phyloP scores from a whole-genome alignment of 495 filamentous ascomycete species.

The Sordaria brevicollis region DNA sequence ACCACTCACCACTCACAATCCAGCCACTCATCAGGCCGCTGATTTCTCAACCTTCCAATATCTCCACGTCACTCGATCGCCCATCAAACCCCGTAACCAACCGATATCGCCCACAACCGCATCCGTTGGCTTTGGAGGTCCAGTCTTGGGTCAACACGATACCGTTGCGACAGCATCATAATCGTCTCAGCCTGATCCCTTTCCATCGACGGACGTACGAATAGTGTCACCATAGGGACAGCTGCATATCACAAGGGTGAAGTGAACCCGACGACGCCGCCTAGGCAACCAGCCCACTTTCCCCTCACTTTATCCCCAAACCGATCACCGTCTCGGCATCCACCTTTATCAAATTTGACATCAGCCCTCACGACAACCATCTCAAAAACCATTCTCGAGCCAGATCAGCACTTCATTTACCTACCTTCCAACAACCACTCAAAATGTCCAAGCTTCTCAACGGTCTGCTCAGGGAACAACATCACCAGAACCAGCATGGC shows the following conservation, averaged over 20 bases:
- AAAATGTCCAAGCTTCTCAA: background rate
- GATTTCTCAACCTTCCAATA: background rate
- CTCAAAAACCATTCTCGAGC: background rate
- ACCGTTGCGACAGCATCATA: background rate
- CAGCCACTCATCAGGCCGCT: background rate
- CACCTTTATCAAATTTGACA: background rate
- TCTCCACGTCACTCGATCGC: background rate
- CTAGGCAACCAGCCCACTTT: background rate
- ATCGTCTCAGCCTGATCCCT: background rate
- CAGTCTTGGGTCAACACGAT: background rate
- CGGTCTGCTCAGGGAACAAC: background rate
- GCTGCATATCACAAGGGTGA: background rate
- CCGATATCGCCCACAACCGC: background rate
- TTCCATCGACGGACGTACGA: background rate
- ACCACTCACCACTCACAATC: too few species aligned
- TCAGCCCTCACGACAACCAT: background rate
- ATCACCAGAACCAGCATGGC: background rate
- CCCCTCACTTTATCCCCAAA: background rate
- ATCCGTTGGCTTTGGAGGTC: background rate
- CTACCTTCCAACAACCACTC: background rate
- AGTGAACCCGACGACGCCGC: background rate
- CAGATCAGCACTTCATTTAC: background rate
- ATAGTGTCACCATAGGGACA: background rate
- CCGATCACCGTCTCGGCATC: background rate
- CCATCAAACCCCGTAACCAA: background rate